phyloP scores from a whole-genome alignment of 345 rosid species.

The Populus ilicifolia region DNA sequence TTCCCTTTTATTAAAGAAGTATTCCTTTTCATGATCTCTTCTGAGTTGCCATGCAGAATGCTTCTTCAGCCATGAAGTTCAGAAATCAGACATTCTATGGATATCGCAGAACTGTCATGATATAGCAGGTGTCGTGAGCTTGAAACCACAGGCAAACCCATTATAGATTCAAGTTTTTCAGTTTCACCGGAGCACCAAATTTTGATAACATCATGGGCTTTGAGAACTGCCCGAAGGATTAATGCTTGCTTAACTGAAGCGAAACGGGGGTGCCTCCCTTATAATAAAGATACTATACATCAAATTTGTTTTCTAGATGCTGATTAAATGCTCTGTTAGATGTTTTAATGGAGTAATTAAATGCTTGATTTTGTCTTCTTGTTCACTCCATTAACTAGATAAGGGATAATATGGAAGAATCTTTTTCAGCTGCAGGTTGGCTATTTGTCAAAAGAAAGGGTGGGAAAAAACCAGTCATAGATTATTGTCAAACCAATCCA shows the following conservation, averaged over 20 bases:
- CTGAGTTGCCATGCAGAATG: not conserved
- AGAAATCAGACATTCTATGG: not conserved
- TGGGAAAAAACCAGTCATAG: not conserved
- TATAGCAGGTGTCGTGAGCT: not conserved
- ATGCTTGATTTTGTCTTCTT: slow-evolving; percentile 5
- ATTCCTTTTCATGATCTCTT: not conserved
- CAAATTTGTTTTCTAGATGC: not conserved
- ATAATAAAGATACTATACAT: not conserved
- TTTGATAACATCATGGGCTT: not conserved
- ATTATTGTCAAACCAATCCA: not conserved
- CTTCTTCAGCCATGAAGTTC: not conserved
- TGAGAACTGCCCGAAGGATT: not conserved
- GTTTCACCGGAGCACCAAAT: not conserved
- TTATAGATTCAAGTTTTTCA: not conserved
- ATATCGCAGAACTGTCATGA: not conserved
- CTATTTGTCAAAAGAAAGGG: slow-evolving; percentile 2
- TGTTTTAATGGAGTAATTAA: not conserved
- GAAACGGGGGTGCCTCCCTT: slow-evolving; percentile 6
- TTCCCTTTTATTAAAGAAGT: not conserved
- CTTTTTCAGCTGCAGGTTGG: slow-evolving; percentile 5
- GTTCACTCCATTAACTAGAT: not conserved
- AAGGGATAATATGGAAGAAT: slow-evolving; percentile 5
- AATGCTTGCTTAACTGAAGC: no score
- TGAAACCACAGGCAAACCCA: not conserved
- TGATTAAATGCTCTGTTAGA: not conserved